phyloP scores from a whole-genome alignment of 2,329 filamentous ascomycete species.

The Colletotrichum nymphaeae region DNA sequence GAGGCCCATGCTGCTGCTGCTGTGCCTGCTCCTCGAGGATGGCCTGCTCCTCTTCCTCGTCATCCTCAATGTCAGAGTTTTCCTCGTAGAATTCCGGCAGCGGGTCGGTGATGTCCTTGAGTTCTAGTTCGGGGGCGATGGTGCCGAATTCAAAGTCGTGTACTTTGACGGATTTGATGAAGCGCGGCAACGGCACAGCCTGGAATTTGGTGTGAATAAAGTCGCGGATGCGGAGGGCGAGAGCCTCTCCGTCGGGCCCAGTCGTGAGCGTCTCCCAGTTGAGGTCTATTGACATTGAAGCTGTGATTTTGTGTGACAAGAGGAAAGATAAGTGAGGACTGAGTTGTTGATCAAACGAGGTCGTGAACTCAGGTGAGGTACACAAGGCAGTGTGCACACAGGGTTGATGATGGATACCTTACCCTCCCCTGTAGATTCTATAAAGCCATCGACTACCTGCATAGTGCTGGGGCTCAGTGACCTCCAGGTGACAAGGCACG shows the following conservation, averaged over 20 bases:
- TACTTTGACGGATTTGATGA: slow-evolving; percentile 96
- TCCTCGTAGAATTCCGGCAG: slow-evolving; percentile 96
- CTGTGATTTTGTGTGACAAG: not conserved
- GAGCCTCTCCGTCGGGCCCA: slow-evolving; percentile 85
- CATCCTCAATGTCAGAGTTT: slow-evolving; percentile 67
- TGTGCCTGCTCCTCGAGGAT: slow-evolving; percentile 44
- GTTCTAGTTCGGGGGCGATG: slow-evolving; percentile 84
- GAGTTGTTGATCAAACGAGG: not conserved
- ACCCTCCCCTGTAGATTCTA: too few species aligned
- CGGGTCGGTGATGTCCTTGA: slow-evolving; percentile 97
- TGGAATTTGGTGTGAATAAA: slow-evolving; percentile 98
- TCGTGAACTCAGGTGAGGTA: not conserved
- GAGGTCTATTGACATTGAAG: slow-evolving; percentile 92
- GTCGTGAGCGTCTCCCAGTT: slow-evolving; percentile 94
- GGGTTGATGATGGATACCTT: not conserved
- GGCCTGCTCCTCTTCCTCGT: slow-evolving; percentile 53
- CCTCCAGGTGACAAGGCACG: not conserved
- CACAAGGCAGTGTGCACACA: not conserved
- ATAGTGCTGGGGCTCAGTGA: not conserved
- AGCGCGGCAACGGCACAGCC: slow-evolving; percentile 87
- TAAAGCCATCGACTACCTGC: too few species aligned
- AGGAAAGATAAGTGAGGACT: not conserved
- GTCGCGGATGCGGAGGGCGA: slow-evolving; percentile 87
- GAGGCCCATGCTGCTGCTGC: slow-evolving; percentile 30
- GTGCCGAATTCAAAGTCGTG: slow-evolving; percentile 94